Base-by-base conservation (phyloP, 2,329 filamentous ascomycete species). In the Aspergillus intermedius region DNA sequence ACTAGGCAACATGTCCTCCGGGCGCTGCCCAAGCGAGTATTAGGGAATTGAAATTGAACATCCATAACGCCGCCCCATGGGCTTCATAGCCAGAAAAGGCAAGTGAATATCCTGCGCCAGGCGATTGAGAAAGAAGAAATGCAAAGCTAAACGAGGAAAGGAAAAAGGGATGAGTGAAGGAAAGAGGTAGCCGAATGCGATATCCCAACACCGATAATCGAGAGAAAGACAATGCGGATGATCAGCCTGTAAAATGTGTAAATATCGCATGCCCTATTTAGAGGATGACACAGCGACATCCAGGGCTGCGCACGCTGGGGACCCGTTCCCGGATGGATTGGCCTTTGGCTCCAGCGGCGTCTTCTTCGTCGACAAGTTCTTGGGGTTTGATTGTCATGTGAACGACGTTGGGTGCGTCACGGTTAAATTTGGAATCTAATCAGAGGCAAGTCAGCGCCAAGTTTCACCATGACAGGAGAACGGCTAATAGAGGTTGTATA, bases 301-400 rank as follows among this genome's bases (percentile, higher is more conserved):
- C 76, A 34, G 81, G 77, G 47, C 74, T 78, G 54, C 74, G 71
- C 51, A 82, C 79, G 32, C 74, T 74, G 23, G 75, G 75, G 42
- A 82, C 81, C 35, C 73, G 67, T 48, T 77, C 73, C 52, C 79
- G 73, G 37, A 70, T 60, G 54, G 72, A 69, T 45, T 73, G 69
- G 25, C 63, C 59, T 66, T 85, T 87, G 50, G 79, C 77, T 30
- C 80, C 79, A 63, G 84, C 86, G 49, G 86, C 83, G 57, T 88
- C 86, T 60, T 87, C 84, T 61, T 93, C 89, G 55, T 94, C 85
- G 52, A 91, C 75, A 35, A 86, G 79, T 63, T 95, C 88, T 63
- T 90, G 86, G 2, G 90, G 90, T 59, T 88, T 87, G 59, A 95
- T 83, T 5, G 87, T 91, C 89, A 95, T 95, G 69, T 95, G 90